Evolutionary conservation across 352 stramenopile genomes (phyloP), one percentile per base, ranked within the genome.

Genomic region (Hyaloperonospora brassicae): DNA sequence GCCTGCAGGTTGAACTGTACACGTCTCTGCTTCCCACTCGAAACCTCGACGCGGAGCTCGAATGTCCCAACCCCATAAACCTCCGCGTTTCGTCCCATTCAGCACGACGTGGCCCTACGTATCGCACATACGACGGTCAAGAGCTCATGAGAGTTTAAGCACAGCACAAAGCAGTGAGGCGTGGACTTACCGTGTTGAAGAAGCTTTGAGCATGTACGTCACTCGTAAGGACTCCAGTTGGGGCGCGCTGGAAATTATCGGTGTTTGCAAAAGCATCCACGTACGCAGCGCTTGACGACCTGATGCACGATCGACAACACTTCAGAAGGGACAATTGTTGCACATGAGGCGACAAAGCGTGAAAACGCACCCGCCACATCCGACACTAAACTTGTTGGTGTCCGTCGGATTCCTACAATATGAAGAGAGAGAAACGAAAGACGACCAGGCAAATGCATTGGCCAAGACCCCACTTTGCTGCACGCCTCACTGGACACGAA

Each of bases 31-130:
- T 47, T 62, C 46, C 53, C 31, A 60, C 42, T 73, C 64, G 42
- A 60, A 67, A 47, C 52, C 47, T 30, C 64, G 64, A 48, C 54
- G 50, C 48, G 54, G 47, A 36, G 58, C 39, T 31, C 73, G 73
- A 17, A 77, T 45, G 38, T 84, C 73, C 73, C 73, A 84, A 6
- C 76, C 61, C 73, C 73, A 84, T 14, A 64, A 64, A 0, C 54
- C 63, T 2, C 73, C 73, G 23, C 55, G 72, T 17, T 71, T 73
- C 11, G 71, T 76, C 22, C 73, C 73, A 53, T 84, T 84, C 17
- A 79, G 1, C 31, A 84, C 52, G n/a, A 71, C 59, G 13, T 70
- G 54, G 6, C 67, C 65, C 69, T 79, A 36, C 13, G 10, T 59
- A 41, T 17, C 5, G 31, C 36, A 35, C 36, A 38, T 49, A 40